Evolutionary conservation across 2,329 filamentous ascomycete genomes (phyloP), one percentile per base, ranked within the genome.

Genomic region (Orbilia blumenaviensis): DNA sequence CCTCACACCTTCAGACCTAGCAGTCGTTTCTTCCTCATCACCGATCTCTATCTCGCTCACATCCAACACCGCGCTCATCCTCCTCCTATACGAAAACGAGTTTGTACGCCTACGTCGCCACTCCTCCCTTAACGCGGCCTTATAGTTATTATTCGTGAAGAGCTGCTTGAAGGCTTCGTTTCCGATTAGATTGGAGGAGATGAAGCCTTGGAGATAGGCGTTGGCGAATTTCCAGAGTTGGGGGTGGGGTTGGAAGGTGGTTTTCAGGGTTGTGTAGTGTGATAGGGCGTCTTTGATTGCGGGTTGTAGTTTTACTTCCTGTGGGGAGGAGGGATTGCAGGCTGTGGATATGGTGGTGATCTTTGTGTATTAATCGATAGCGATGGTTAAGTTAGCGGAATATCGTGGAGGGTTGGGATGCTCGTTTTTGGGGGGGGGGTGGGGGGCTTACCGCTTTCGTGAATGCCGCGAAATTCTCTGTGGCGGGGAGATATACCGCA

Each of bases 161-260:
- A 60, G 3, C 1, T 46, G n/a, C 8, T 60, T 58, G 21, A 73
- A 60, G 0, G 27, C 48, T 9, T 66, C 38, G n/a, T 16, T 50
- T n/a, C 25, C 46, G 2, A 25, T 29, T 0, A 73, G 8, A 3
- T 27, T 60, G 8, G 41, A 48, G 25, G 18, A 58, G 7, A 66
- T 32, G 23, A 58, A 60, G 1, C 68, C 68, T 50, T 48, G 62
- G 12, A 73, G 62, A 18, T 73, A 73, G 6, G 48, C 48, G 18
- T 73, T 60, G 7, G 68, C 50, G 25, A 73, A 73, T 32, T 60
- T 66, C 50, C 50, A 44, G 23, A 73, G 48, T 41, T 60, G 44
- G 1, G 56, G 48, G 32, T 73, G 60, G 8, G 25, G 5, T 0
- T 48, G 29, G 60, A 63, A 61, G 10, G 68, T 12, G 2, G 29